Percentiles rank a stretch among this genome's conserved stretches.
These are phyloP conservation scores for Madurella mycetomatis DNA, from an alignment of 2,329 filamentous ascomycete species.

Conservation along the genomic window DNA sequence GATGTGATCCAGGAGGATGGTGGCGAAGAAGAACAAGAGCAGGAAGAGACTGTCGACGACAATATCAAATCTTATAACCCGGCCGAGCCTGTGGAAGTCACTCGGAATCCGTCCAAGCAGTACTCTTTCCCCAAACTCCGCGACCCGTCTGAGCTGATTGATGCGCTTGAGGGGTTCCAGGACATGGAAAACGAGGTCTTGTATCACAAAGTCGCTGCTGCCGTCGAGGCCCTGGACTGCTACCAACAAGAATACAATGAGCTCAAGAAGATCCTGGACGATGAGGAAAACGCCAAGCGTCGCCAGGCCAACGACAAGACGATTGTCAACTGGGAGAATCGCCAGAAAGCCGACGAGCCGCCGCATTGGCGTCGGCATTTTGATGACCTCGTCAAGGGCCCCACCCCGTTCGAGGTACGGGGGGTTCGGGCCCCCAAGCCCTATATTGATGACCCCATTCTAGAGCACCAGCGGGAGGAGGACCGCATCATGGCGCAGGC, in stretches of 20 bases:
- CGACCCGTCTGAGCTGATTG: conserved; percentile 45
- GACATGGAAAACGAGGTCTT: conserved; percentile 45
- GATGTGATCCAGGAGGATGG: conserved; percentile 16
- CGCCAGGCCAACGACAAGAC: conserved; percentile 44
- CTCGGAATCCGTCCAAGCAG: conserved; percentile 29
- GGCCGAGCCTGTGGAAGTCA: conserved; percentile 24
- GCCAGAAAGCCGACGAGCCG: conserved; percentile 28
- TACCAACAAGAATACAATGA: conserved; percentile 54
- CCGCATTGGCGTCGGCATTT: conserved; percentile 24
- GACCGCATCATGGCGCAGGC: conserved; percentile 55
- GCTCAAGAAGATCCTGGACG: conserved; percentile 48
- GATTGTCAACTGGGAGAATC: conserved; percentile 33
- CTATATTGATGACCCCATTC: conserved; percentile 40
- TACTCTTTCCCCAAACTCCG: conserved; percentile 49
- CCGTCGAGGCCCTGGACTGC: conserved; percentile 43
- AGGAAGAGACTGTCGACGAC: conserved; percentile 12
- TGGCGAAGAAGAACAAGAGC: conserved; percentile 21
- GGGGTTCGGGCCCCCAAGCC: conserved; percentile 46
- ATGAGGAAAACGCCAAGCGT: conserved; percentile 53
- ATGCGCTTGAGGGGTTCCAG: conserved; percentile 47
- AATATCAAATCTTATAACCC: conserved; percentile 14
- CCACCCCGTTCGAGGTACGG: conserved; percentile 46
- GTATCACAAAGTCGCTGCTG: conserved; percentile 40
- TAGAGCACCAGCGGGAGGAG: conserved; percentile 45
- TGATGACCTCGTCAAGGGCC: conserved; percentile 41